phyloP scores from a whole-genome alignment of 805 yeast species.

The Candida maesae region DNA sequence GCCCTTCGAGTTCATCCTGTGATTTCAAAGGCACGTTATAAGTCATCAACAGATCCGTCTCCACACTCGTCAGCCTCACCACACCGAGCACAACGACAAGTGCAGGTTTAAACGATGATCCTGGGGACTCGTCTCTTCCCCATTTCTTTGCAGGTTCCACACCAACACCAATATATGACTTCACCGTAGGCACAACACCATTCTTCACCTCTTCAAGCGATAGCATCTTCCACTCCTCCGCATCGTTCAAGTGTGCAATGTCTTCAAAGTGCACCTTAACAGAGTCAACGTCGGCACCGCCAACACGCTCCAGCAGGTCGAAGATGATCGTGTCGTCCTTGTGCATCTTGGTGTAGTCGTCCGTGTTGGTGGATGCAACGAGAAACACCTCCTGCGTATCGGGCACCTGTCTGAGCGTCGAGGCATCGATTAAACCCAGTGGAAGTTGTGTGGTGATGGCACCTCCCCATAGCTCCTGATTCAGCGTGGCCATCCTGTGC shows the following conservation, averaged over 20 bases:
- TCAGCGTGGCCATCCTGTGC: no score
- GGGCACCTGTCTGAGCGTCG: constrained; percentile 76
- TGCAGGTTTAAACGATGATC: constrained; percentile 27
- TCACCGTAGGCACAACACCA: constrained; percentile 11
- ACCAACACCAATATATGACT: constrained; percentile 33
- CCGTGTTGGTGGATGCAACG: constrained; percentile 31
- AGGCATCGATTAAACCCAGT: constrained; percentile 64
- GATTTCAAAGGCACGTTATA: constrained; percentile 52
- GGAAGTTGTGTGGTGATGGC: constrained; percentile 66
- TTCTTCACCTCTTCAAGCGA: constrained; percentile 22
- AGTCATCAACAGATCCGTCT: constrained; percentile 60
- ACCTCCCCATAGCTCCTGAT: constrained; percentile 71
- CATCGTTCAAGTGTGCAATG: constrained; percentile 42
- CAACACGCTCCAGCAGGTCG: constrained; percentile 56
- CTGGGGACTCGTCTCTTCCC: constrained; percentile 37
- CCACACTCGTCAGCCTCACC: constrained; percentile 45
- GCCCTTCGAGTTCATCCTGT: constrained; percentile 27
- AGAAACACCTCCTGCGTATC: constrained; percentile 93
- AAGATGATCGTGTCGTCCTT: constrained; percentile 56
- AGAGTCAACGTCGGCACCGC: constrained; percentile 37
- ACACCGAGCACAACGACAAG: constrained; percentile 55
- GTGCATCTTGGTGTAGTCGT: constrained; percentile 33
- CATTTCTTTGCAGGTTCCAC: constrained; percentile 48
- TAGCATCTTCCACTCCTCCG: constrained; percentile 30
- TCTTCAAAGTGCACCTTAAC: constrained; percentile 54